Base-by-base conservation (phyloP, 345 rosid genomes). In the Sisymbrium altissimum region DNA sequence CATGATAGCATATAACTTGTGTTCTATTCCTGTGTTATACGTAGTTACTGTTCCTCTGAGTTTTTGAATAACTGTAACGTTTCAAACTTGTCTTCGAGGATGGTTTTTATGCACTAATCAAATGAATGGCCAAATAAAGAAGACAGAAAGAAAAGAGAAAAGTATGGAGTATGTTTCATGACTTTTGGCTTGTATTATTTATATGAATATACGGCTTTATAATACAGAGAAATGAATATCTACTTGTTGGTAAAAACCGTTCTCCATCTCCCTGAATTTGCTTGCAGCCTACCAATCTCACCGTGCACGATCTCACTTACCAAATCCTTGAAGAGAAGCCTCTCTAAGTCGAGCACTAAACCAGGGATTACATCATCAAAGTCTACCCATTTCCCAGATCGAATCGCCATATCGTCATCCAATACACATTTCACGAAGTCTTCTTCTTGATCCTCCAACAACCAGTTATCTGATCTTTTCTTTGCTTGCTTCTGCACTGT, bases 301-400 rank as follows among this genome's bases (percentile, higher is more conserved):
- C 94, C 89, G 5, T 67, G 83, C 78, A 89, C 87, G 57, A 88
- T 82, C 77, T 95, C 97, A 48, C 83, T 81, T 23, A 92, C 92
- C 54, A 92, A 72, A 76, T 95, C 99, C 79, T 88, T 95, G 81
- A 92, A 95, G 46, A 95, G 75, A 77, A 80, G 68, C 66, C 97
- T 68, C 84, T 95, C 99, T 10, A 92, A 79, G 69, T 87, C 86
- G 11, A 95, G 77, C 32, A 87, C 89, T 36, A 85, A 48, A 27
- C 85, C 81, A 0, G 96, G 80, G 13, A 84, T 70, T 68, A 78
- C 87, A 6, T 36, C n/a, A 7, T 79, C 61, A 59, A 87, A 87
- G 55, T 78, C 86, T 3, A 78, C 78, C 97, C 96, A 92, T 64
- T 86, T 80, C 45, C 70, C 89, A 3, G 83, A 84, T 19, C 75